phyloP scores from a whole-genome alignment of 2,329 filamentous ascomycete genomes.

The Cordyceps tenuipes region DNA sequence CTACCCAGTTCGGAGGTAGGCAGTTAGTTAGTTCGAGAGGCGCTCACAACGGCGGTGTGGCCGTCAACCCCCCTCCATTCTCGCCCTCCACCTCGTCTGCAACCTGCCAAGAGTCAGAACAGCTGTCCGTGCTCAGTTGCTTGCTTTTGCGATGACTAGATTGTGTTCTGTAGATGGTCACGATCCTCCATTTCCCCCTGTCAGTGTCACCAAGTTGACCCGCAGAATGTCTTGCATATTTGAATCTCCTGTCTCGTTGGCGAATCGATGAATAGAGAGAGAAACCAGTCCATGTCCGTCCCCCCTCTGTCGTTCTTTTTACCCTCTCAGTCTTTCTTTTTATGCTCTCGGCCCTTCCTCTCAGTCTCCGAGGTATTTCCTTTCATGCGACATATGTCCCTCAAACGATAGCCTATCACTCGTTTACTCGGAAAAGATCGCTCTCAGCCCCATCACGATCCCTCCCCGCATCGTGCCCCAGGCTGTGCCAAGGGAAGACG shows the following conservation, averaged over 20 bases:
- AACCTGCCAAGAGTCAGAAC: constrained; percentile 6
- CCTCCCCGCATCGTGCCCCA: neutral
- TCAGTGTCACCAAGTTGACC: neutral
- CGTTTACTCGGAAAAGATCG: neutral
- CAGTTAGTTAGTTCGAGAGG: no score
- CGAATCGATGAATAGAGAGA: neutral
- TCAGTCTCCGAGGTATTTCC: no score
- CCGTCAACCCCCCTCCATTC: neutral
- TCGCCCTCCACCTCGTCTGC: neutral
- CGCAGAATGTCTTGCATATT: constrained; percentile 9
- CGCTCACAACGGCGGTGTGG: constrained; percentile 7
- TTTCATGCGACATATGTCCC: neutral
- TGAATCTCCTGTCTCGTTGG: neutral
- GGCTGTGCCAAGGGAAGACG: neutral
- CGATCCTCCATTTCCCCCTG: neutral
- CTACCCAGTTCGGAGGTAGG: no score
- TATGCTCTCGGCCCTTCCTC: neutral
- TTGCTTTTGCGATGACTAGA: neutral
- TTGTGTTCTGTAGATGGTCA: neutral
- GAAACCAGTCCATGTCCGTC: neutral
- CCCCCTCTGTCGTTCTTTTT: no score
- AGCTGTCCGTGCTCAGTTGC: neutral
- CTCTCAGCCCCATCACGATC: neutral
- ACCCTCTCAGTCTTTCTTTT: no score
- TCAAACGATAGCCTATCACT: neutral